Percentiles rank a stretch among this genome's conserved stretches.
Conservation (phyloP, 129 eudicot species). For the Centaurea solstitialis region DNA sequence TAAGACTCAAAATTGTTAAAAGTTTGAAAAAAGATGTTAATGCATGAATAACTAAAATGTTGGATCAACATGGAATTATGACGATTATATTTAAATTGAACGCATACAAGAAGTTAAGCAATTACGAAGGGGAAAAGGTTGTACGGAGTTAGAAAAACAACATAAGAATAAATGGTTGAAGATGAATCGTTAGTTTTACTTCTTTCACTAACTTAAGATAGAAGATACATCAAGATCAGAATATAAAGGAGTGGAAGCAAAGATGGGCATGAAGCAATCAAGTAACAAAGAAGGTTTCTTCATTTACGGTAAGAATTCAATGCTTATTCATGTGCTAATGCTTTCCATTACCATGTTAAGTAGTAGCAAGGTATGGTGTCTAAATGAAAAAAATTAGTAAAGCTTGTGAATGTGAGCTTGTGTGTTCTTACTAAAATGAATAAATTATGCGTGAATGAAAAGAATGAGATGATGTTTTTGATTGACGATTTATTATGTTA, state of each 20-base stretch:
- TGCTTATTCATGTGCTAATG: not conserved
- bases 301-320: not conserved
- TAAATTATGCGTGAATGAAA: not conserved
- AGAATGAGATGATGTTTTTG: not conserved
- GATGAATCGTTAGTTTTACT: not conserved
- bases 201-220: not conserved
- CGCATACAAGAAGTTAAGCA: not conserved
- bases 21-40: too few relatives aligned
- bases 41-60: too few relatives aligned
- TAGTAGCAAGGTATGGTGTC: not conserved
- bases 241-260: not conserved
- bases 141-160: not conserved
- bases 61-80: not conserved
- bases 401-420: not conserved
- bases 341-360: not conserved
- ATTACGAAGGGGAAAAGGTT: not conserved
- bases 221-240: not conserved
- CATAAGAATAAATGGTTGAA: not conserved
- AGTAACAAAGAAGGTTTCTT: not conserved
- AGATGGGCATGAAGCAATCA: not conserved
- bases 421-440: not conserved
- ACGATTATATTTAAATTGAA: not conserved
- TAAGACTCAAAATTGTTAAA: too few relatives aligned
- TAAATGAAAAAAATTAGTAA: not conserved
- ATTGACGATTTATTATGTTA: not conserved